These are phyloP conservation scores for Cavenderia fasciculata DNA, from an alignment of 78 protist species.

Conservation along the genomic window DNA sequence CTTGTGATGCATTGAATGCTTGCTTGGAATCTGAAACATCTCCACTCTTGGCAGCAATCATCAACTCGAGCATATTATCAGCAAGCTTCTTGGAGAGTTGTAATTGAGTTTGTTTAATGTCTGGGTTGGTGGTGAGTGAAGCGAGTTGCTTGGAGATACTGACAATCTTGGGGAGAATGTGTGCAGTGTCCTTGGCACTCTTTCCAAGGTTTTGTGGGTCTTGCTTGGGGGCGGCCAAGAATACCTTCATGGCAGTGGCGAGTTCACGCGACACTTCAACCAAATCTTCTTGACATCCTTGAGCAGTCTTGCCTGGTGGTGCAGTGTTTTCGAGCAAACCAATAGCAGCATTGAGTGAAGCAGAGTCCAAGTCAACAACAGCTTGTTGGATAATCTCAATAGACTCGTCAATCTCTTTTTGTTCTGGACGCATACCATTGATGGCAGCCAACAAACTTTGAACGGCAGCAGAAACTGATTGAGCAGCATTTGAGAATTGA, in stretches of 20 bases:
- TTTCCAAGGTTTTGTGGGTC: constrained; percentile 54
- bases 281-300: constrained; percentile 66
- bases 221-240: constrained; percentile 69
- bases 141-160: constrained; percentile 65
- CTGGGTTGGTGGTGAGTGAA: constrained; percentile 62
- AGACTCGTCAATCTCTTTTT: constrained; percentile 72
- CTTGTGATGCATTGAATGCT: constrained; percentile 73
- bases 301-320: constrained; percentile 81
- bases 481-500: constrained; percentile 46
- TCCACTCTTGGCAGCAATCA: constrained; percentile 73
- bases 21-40: constrained; percentile 56
- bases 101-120: constrained; percentile 73
- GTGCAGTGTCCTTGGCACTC: constrained; percentile 72
- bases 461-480: constrained; percentile 51
- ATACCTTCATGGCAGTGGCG: constrained; percentile 64
- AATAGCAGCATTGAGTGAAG: constrained; percentile 70
- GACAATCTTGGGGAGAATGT: constrained; percentile 75
- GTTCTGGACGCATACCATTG: constrained; percentile 76
- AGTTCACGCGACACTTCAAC: constrained; percentile 62
- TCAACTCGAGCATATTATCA: constrained; percentile 75
- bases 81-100: constrained; percentile 55
- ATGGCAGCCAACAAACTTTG: constrained; percentile 56
- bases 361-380: constrained; percentile 77
- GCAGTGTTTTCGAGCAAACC: constrained; percentile 80
- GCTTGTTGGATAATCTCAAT: constrained; percentile 78